A percentile compares a stretch with the other conserved stretches of the same genome.
These are phyloP conservation scores for Aspergillus versicolor DNA, from an alignment of 2,329 filamentous ascomycete species.

Conservation along the genomic window DNA sequence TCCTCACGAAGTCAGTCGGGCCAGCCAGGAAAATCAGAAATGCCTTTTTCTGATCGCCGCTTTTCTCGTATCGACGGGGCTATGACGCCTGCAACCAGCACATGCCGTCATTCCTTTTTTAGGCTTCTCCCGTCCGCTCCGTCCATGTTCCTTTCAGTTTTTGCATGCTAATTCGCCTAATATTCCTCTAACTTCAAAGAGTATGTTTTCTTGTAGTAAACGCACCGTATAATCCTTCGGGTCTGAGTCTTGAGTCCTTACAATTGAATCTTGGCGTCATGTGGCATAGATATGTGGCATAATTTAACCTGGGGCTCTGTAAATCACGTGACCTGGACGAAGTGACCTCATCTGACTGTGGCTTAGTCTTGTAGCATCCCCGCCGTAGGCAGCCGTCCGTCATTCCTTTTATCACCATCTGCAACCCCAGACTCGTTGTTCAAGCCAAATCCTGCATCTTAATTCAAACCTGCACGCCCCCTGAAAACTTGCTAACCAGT, in stretches of 20 bases:
- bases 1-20: no score
- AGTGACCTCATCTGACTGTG: slow-evolving; percentile 1
- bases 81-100: no score
- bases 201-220: background rate
- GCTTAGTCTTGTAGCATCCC: background rate
- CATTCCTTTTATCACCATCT: background rate
- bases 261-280: no score
- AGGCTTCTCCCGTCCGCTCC: background rate
- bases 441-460: background rate
- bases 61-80: no score
- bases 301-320: background rate
- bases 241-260: no score
- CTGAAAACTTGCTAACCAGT: background rate
- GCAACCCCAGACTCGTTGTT: background rate
- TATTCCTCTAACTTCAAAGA: background rate
- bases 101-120: background rate
- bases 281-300: no score
- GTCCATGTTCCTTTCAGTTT: background rate
- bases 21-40: no score
- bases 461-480: background rate
- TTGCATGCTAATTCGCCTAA: background rate
- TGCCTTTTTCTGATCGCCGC: no score
- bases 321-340: background rate
- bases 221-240: background rate
- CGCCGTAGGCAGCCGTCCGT: background rate